A percentile compares a stretch with the other conserved stretches of the same genome.
Evolutionary conservation across 768 basidiomycete genomes (phyloP).

Genomic region (Hortiboletus campestris): DNA sequence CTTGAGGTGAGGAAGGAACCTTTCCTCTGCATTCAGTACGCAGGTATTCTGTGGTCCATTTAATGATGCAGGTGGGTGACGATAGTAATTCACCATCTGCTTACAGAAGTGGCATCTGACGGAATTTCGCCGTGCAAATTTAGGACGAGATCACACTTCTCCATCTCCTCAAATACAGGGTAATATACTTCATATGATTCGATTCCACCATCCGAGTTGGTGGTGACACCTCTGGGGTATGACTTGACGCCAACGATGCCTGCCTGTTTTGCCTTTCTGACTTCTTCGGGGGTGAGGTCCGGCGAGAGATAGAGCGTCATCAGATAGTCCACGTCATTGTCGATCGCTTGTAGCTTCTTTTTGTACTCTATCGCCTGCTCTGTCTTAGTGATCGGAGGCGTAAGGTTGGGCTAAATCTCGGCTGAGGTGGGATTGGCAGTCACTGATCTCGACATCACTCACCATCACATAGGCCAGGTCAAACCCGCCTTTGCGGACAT

Average conservation of each 20-base stretch:
- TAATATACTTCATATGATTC: conserved; percentile 95
- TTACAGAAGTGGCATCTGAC: conserved; percentile 64
- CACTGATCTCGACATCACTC: conserved; percentile 18
- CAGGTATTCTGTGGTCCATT: conserved; percentile 66
- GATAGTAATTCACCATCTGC: conserved; percentile 19
- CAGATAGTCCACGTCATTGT: conserved; percentile 78
- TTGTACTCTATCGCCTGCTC: conserved; percentile 82
- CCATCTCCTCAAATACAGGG: conserved; percentile 90
- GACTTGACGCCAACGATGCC: conserved; percentile 93
- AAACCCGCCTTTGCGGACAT: conserved; percentile 89
- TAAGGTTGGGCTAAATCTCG: conserved; percentile 77
- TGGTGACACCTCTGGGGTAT: conserved; percentile 96
- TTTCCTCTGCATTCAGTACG: conserved; percentile 88
- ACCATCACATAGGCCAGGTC: conserved; percentile 96
- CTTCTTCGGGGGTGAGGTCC: conserved; percentile 85
- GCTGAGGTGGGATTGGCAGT: conserved; percentile 9
- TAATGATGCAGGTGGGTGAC: neutral
- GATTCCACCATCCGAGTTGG: conserved; percentile 94
- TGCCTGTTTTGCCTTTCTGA: conserved; percentile 80
- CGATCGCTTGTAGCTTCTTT: conserved; percentile 67
- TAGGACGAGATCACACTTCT: conserved; percentile 89
- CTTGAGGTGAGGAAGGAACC: conserved; percentile 84
- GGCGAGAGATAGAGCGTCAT: conserved; percentile 97
- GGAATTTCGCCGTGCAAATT: conserved; percentile 98
- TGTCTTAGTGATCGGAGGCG: conserved; percentile 82